Evolutionary conservation across 139 green algal species (phyloP).

Genomic region (Tetradesmus lagerheimii): DNA sequence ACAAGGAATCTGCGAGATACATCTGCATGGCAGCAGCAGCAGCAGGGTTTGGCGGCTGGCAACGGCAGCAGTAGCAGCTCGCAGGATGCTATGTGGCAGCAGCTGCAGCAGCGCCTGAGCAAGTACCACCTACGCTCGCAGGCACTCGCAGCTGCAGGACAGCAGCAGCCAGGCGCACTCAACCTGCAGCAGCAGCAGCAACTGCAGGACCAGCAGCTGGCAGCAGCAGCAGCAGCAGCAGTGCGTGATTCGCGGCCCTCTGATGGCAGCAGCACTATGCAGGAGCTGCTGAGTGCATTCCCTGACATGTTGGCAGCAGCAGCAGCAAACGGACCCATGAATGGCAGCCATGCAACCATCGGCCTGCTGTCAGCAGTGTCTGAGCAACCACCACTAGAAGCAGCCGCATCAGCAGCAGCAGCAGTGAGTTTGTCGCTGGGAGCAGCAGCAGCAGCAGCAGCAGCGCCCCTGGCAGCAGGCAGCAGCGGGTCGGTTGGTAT

Average conservation of each 20-base stretch:
- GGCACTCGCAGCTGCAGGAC: not conserved
- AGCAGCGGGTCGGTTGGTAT: not conserved
- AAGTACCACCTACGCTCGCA: not conserved
- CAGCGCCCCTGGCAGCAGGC: not conserved
- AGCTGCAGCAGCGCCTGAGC: slow-evolving; percentile 31
- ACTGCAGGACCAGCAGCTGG: not conserved
- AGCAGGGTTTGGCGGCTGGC: not conserved
- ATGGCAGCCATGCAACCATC: slow-evolving; percentile 29
- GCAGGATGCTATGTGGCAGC: slow-evolving; percentile 3
- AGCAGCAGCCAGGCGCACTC: not conserved
- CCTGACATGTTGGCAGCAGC: slow-evolving; percentile 1
- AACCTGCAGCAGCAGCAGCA: not conserved
- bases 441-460: not conserved
- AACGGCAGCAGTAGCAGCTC: not conserved
- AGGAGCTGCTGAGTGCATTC: slow-evolving; percentile 26
- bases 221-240: slow-evolving; percentile 22
- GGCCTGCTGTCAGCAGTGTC: slow-evolving; percentile 34
- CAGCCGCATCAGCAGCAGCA: not conserved
- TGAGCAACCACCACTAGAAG: not conserved
- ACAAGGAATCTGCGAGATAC: not conserved
- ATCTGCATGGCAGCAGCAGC: slow-evolving; percentile 3
- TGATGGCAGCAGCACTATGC: not conserved
- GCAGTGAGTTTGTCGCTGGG: not conserved
- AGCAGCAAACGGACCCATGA: not conserved
- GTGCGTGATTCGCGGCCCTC: not conserved